Percentiles rank a stretch among this genome's conserved stretches.
These are phyloP conservation scores for Trichoderma lentiforme DNA, from an alignment of 2,329 filamentous ascomycete genomes.

Conservation along the genomic window DNA sequence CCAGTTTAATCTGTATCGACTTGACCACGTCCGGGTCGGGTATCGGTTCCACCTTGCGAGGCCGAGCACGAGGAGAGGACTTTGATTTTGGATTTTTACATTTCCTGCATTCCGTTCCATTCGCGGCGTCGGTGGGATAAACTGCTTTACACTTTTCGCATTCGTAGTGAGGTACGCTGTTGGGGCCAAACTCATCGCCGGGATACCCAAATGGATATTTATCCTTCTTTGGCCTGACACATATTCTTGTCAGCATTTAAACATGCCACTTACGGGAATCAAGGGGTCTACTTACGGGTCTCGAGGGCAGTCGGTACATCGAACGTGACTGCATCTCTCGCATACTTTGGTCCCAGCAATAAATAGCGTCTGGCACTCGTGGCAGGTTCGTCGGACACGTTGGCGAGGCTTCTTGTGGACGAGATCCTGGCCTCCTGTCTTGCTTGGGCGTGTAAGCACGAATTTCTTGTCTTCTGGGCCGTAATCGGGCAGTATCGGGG, in stretches of 20 bases:
- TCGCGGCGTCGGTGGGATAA: slow-evolving; percentile 49
- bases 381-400: slow-evolving; percentile 71
- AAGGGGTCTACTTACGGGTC: slow-evolving; percentile 61
- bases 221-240: slow-evolving; percentile 58
- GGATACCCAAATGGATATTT: slow-evolving; percentile 70
- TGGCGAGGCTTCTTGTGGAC: slow-evolving; percentile 70
- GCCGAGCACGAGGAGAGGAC: slow-evolving; percentile 55
- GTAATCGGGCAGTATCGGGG: slow-evolving; percentile 50
- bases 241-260: neutral
- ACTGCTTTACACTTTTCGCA: slow-evolving; percentile 63
- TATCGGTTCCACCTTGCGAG: slow-evolving; percentile 58
- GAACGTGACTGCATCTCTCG: slow-evolving; percentile 63
- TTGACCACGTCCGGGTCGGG: slow-evolving; percentile 60
- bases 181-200: slow-evolving; percentile 57
- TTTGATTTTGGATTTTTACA: slow-evolving; percentile 61
- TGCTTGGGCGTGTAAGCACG: slow-evolving; percentile 60
- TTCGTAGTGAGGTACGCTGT: slow-evolving; percentile 50
- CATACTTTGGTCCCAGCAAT: slow-evolving; percentile 59
- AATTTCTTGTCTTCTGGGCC: slow-evolving; percentile 45
- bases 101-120: slow-evolving; percentile 54
- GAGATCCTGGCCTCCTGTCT: slow-evolving; percentile 65
- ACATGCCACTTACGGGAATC: neutral
- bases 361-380: slow-evolving; percentile 67
- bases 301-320: slow-evolving; percentile 77
- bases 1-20: slow-evolving; percentile 55